Evolutionary conservation across 1,284 basidiomycete genomes (phyloP).

Genomic region (Earliella scabrosa): DNA sequence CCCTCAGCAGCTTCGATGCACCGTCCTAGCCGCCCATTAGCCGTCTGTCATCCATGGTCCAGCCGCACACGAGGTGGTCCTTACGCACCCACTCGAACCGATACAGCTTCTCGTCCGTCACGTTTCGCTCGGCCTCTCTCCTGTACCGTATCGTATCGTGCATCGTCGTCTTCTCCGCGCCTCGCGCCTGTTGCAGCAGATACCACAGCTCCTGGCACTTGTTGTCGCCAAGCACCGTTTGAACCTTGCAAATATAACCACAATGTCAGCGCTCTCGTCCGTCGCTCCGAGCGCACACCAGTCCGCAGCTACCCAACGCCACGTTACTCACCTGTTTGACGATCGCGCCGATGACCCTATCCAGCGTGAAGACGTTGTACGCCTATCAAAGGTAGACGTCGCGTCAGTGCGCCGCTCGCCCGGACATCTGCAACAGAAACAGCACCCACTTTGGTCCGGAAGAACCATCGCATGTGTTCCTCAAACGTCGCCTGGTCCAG

Average conservation of each 20-base stretch:
- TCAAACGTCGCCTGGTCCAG: constrained; percentile 91
- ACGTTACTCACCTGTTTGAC: constrained; percentile 78
- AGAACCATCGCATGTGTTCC: constrained; percentile 96
- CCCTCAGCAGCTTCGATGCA: constrained; percentile 62
- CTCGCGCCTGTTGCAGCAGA: constrained; percentile 58
- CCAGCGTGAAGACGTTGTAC: constrained; percentile 89
- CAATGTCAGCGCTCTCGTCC: not conserved
- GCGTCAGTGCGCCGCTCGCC: constrained; percentile 12
- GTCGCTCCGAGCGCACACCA: constrained; percentile 4
- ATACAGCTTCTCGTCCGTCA: constrained; percentile 92
- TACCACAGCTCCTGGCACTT: constrained; percentile 77
- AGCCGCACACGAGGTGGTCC: not conserved
- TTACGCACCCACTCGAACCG: constrained; percentile 89
- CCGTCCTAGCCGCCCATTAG: constrained; percentile 53
- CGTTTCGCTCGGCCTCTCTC: constrained; percentile 85
- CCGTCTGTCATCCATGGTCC: constrained; percentile 5
- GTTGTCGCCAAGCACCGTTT: constrained; percentile 78
- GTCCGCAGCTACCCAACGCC: too few species aligned
- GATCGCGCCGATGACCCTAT: constrained; percentile 87
- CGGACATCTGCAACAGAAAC: constrained; percentile 1
- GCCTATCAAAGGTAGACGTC: constrained; percentile 49
- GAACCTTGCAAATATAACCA: constrained; percentile 59
- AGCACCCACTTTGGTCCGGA: constrained; percentile 81
- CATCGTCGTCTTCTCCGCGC: constrained; percentile 51
- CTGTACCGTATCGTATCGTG: constrained; percentile 90